A percentile compares a stretch with the other conserved stretches of the same genome.
These are phyloP conservation scores for Wickerhamomyces bovis DNA, from an alignment of 805 yeast species.

Conservation along the genomic window DNA sequence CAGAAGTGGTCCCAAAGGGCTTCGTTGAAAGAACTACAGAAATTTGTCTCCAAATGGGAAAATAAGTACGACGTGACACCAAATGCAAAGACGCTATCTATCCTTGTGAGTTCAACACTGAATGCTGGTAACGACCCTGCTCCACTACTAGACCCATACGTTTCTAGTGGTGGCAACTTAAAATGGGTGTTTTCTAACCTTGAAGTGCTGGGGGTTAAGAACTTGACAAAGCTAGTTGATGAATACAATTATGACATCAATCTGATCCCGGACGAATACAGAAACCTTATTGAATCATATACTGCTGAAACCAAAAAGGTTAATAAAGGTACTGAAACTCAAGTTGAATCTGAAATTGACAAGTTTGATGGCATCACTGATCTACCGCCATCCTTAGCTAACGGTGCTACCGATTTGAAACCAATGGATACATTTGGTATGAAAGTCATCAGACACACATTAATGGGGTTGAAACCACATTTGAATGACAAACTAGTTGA, in stretches of 20 bases:
- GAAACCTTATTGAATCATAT: slow-evolving; percentile 18
- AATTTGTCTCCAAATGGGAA: slow-evolving; percentile 31
- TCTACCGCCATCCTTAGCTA: slow-evolving; percentile 42
- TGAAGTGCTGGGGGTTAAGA: slow-evolving; percentile 47
- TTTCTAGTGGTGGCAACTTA: slow-evolving; percentile 23
- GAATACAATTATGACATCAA: slow-evolving; percentile 14
- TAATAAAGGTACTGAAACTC: background rate
- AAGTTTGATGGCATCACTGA: background rate
- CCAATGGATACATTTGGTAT: slow-evolving; percentile 76
- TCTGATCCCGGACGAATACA: slow-evolving; percentile 31
- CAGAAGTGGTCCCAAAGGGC: slow-evolving; percentile 33
- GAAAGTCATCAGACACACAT: slow-evolving; percentile 70
- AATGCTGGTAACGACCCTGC: slow-evolving; percentile 17
- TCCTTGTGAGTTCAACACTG: slow-evolving; percentile 34
- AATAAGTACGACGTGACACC: slow-evolving; percentile 30
- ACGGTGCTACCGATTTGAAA: slow-evolving; percentile 43
- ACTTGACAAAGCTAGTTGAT: slow-evolving; percentile 27
- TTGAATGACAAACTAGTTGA: slow-evolving; percentile 24
- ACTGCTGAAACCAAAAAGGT: background rate
- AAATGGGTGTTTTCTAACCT: slow-evolving; percentile 23
- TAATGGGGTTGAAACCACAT: slow-evolving; percentile 43
- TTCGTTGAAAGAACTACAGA: slow-evolving; percentile 37
- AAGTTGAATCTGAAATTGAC: background rate
- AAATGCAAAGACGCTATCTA: slow-evolving; percentile 56
- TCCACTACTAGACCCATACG: slow-evolving; percentile 22